Conservation (phyloP, 768 basidiomycete species). For the Tricholoma furcatifolium region DNA sequence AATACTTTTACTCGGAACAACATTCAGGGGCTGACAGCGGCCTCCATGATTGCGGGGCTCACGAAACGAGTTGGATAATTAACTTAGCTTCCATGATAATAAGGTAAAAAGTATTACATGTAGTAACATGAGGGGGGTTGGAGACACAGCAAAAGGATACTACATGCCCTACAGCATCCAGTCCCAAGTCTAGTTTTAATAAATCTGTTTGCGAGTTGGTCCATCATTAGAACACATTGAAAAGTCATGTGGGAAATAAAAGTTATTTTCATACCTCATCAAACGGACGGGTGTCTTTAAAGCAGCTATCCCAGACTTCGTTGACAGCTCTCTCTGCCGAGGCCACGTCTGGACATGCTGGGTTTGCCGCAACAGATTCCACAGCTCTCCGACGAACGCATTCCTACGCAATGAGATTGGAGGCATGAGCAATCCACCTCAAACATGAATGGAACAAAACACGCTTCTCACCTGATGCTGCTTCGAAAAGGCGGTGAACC, state of each 20-base stretch:
- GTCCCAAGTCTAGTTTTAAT: slow-evolving; percentile 8
- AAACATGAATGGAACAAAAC: slow-evolving; percentile 1
- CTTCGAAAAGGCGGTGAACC: slow-evolving; percentile 80
- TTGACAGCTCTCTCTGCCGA: slow-evolving; percentile 90
- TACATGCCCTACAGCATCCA: not conserved
- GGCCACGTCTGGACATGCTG: slow-evolving; percentile 70
- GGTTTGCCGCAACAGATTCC: slow-evolving; percentile 77
- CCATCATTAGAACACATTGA: slow-evolving; percentile 2
- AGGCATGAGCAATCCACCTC: not conserved
- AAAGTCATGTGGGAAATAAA: slow-evolving; percentile 1
- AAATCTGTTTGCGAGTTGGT: slow-evolving; percentile 14
- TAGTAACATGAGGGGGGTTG: too few species aligned
- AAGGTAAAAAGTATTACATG: too few species aligned
- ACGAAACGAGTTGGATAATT: too few species aligned
- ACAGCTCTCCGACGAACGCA: slow-evolving; percentile 90
- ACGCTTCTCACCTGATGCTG: slow-evolving; percentile 77
- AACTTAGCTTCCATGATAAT: too few species aligned
- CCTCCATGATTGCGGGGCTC: not conserved
- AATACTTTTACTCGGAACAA: slow-evolving; percentile 16
- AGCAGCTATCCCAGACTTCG: slow-evolving; percentile 97
- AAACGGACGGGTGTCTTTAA: slow-evolving; percentile 92
- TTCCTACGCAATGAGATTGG: slow-evolving; percentile 44
- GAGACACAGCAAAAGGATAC: not conserved
- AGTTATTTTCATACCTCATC: slow-evolving; percentile 68
- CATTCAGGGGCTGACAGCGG: not conserved